These are phyloP conservation scores for Russula sp. DNA, from an alignment of 768 basidiomycete species.

Conservation along the genomic window DNA sequence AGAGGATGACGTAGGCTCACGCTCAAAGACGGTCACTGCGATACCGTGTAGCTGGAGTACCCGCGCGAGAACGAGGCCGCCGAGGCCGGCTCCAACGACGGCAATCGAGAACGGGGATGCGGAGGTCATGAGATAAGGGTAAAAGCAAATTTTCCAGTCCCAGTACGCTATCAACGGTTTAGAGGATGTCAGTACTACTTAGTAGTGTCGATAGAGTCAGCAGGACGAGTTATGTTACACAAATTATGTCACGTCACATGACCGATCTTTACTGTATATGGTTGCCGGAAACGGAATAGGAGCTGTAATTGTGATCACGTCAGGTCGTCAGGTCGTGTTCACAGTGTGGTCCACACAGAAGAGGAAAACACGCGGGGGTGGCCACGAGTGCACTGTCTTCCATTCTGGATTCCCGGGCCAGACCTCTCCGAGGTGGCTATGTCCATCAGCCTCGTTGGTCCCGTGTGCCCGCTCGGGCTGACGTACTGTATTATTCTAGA, in stretches of 20 bases:
- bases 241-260: not conserved
- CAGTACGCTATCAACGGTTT: not conserved
- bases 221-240: not conserved
- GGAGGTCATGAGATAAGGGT: not conserved
- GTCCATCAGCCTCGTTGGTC: not conserved
- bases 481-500: not conserved
- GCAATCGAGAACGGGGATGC: constrained; percentile 7
- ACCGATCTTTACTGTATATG: not conserved
- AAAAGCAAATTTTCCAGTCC: not conserved
- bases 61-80: constrained; percentile 55
- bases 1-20: constrained; percentile 38
- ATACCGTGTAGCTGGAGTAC: constrained; percentile 58
- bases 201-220: too few species aligned
- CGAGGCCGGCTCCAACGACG: constrained; percentile 9
- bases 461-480: not conserved
- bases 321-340: too few species aligned
- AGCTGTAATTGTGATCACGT: not conserved
- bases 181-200: too few species aligned
- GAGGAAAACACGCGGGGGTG: too few species aligned
- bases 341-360: too few species aligned
- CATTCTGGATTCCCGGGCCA: not conserved
- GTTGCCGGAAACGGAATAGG: too few species aligned
- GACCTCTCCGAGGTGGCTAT: not conserved
- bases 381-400: not conserved
- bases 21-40: constrained; percentile 55